Conservation (phyloP, 805 yeast genomes). For the Saturnispora diversa region DNA sequence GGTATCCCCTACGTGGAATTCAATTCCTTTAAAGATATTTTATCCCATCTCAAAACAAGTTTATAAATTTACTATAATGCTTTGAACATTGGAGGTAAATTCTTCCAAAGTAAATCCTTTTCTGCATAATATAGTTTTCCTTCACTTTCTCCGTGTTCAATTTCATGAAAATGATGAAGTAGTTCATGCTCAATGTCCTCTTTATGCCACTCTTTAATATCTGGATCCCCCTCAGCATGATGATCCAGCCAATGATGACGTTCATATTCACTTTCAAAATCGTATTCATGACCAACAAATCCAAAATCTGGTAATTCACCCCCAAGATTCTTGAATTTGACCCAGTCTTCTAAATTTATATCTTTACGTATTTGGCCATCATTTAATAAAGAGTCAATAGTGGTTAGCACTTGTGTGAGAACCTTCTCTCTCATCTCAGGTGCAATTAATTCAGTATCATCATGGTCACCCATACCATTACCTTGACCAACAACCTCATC, state of each 20-base stretch:
- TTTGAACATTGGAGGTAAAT: slow-evolving; percentile 6
- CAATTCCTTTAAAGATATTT: slow-evolving; percentile 66
- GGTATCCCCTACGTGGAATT: slow-evolving; percentile 81
- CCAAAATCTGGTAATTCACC: slow-evolving; percentile 86
- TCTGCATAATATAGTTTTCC: slow-evolving; percentile 37
- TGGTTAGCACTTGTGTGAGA: slow-evolving; percentile 41
- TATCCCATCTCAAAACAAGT: slow-evolving; percentile 42
- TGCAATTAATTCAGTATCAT: slow-evolving; percentile 51
- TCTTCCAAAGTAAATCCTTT: slow-evolving; percentile 7
- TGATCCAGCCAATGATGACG: slow-evolving; percentile 88
- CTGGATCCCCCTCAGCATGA: slow-evolving; percentile 74
- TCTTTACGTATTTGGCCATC: slow-evolving; percentile 39
- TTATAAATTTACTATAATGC: neutral
- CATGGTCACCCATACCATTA: slow-evolving; percentile 79
- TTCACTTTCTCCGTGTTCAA: slow-evolving; percentile 40
- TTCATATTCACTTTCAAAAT: slow-evolving; percentile 88
- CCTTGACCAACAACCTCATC: slow-evolving; percentile 78
- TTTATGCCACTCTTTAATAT: slow-evolving; percentile 67
- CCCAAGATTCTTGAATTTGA: slow-evolving; percentile 49
- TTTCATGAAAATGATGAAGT: slow-evolving; percentile 78
- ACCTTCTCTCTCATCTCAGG: slow-evolving; percentile 50
- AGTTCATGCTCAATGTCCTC: slow-evolving; percentile 87
- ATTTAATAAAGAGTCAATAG: slow-evolving; percentile 42
- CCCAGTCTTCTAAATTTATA: slow-evolving; percentile 64
- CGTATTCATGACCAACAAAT: slow-evolving; percentile 79